Evolutionary conservation across 352 stramenopile genomes (phyloP).

Genomic region (Peronospora belbahrii): DNA sequence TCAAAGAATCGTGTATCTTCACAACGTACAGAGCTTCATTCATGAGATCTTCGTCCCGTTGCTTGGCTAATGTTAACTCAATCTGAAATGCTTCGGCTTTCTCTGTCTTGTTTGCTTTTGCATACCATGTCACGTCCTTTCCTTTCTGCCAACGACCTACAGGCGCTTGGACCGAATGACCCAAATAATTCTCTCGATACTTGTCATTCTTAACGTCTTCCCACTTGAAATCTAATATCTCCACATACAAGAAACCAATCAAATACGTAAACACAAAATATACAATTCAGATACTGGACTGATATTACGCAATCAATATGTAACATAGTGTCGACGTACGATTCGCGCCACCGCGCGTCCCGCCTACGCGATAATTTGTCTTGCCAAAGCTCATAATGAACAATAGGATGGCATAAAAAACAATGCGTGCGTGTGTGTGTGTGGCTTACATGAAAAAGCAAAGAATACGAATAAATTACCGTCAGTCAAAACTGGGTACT

Average conservation of each 20-base stretch:
- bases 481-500: slow-evolving; percentile 1
- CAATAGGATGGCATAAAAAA: no score
- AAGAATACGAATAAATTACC: no score
- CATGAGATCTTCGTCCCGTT: slow-evolving; percentile 86
- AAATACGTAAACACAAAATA: no score
- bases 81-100: slow-evolving; percentile 40
- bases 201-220: slow-evolving; percentile 92
- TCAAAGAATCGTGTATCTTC: neutral
- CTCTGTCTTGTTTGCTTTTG: slow-evolving; percentile 60
- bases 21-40: slow-evolving; percentile 77
- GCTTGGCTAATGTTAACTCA: slow-evolving; percentile 66
- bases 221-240: slow-evolving; percentile 83
- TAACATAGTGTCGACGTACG: no score
- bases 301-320: no score
- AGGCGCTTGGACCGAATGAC: slow-evolving; percentile 79
- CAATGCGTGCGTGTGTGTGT: no score
- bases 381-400: slow-evolving; percentile 77
- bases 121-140: slow-evolving; percentile 88
- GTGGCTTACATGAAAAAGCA: neutral
- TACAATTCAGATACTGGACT: no score
- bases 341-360: slow-evolving; percentile 80
- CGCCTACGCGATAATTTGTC: slow-evolving; percentile 81
- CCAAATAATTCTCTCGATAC: slow-evolving; percentile 89
- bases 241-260: slow-evolving; percentile 2
- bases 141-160: slow-evolving; percentile 85